phyloP scores from a whole-genome alignment of 2,329 filamentous ascomycete species.

The Fusarium nodosum region DNA sequence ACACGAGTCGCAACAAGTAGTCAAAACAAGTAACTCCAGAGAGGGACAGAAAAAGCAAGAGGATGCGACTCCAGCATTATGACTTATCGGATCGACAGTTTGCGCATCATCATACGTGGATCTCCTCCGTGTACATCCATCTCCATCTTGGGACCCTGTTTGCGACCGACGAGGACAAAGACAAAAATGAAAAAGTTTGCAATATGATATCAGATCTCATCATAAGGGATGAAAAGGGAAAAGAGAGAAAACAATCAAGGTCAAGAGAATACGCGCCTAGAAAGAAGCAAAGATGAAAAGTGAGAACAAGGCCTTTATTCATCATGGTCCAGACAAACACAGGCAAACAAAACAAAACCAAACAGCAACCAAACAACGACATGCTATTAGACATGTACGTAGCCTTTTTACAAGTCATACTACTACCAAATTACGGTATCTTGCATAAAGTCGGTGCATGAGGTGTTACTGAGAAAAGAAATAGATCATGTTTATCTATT shows the following conservation, averaged over 20 bases:
- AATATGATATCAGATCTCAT: slow-evolving; percentile 26
- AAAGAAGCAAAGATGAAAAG: slow-evolving; percentile 26
- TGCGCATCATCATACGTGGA: slow-evolving; percentile 3
- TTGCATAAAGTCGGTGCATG: slow-evolving; percentile 37
- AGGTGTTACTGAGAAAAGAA: slow-evolving; percentile 35
- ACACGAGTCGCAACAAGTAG: slow-evolving; percentile 26
- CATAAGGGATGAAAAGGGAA: slow-evolving; percentile 3
- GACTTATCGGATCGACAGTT: slow-evolving; percentile 15
- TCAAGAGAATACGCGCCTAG: not conserved
- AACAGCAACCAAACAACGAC: not conserved
- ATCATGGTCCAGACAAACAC: slow-evolving; percentile 1
- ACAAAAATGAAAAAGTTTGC: slow-evolving; percentile 1
- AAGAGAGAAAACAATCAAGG: slow-evolving; percentile 17
- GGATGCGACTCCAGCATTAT: slow-evolving; percentile 8
- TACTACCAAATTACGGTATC: slow-evolving; percentile 22
- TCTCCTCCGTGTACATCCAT: not conserved
- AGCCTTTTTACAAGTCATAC: slow-evolving; percentile 1
- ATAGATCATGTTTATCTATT: slow-evolving; percentile 20
- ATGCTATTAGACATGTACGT: not conserved
- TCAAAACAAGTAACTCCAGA: slow-evolving; percentile 25
- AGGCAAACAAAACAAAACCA: slow-evolving; percentile 10
- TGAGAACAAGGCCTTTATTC: slow-evolving; percentile 22
- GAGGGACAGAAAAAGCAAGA: slow-evolving; percentile 1
- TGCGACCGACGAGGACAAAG: not conserved
- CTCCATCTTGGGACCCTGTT: slow-evolving; percentile 1